Base-by-base conservation (phyloP, 1,139 yeast species). In the Sugiyamaella xylanicola region DNA sequence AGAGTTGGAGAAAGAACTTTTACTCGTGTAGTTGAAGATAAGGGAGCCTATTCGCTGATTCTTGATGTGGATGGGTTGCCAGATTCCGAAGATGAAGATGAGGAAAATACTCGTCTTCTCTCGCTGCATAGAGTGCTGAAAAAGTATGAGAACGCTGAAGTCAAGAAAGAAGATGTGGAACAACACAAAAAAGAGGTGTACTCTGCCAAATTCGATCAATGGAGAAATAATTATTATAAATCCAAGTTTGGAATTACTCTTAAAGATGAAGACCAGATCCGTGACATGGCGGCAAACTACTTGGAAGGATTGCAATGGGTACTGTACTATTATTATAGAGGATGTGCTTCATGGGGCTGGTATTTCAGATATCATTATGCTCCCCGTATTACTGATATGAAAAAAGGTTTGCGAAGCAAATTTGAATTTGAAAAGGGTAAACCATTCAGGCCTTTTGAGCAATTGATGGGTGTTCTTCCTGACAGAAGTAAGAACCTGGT, bases 251-350 rank as follows among this genome's bases (percentile, higher is more conserved):
- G 82, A 9, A 88, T 89, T 62, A 80, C 87, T 16, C 76, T 82
- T 49, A 57, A 64, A 44, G 73, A 70, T 43, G 83, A 80, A 32
- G 86, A 82, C 1, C 74, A 82, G 60, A 74, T 92, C 65, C 72
- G 72, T 19, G 72, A 66, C n/a, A 70, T 90, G 65, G 81, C 95
- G n/a, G 84, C 84, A 63, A 92, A 90, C 70, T 92, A 91, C 68
- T 77, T 92, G 48, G 96, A 92, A 73, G 98, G 98, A 64, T 78
- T 92, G 61, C 98, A 92, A 73, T 92, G 98, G 98, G 97, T 92
- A 15, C 77, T 92, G 71, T 86, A 81, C 67, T 92, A 92, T 73
- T 92, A 92, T 71, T 92, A 90, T 68, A 81, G 82, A 64, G 98
- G 97, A 21, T 86, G 89, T 68, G 88, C 88, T 48, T 90, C 97